A percentile compares a stretch with the other conserved stretches of the same genome.
Evolutionary conservation across 2,329 filamentous ascomycete genomes (phyloP).

Genomic region (Nannizziopsis barbatae): DNA sequence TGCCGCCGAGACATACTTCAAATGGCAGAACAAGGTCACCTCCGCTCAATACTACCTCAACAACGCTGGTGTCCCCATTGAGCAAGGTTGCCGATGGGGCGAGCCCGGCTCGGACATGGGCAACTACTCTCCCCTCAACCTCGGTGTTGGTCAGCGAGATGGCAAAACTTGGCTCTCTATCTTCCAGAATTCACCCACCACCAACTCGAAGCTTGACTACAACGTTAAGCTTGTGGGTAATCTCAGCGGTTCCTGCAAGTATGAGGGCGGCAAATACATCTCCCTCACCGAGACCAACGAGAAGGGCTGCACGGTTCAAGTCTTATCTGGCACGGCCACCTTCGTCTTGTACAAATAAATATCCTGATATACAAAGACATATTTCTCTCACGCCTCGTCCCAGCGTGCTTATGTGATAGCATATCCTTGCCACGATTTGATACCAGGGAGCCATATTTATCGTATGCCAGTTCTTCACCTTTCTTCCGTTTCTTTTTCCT

Average conservation of each 20-base stretch:
- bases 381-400: neutral
- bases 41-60: conserved; percentile 97
- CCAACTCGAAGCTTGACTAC: conserved; percentile 58
- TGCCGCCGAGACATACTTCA: conserved; percentile 59
- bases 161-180: conserved; percentile 69
- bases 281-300: conserved; percentile 38
- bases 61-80: conserved; percentile 55
- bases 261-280: conserved; percentile 53
- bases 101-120: conserved; percentile 49
- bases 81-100: conserved; percentile 68
- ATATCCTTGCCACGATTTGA: neutral
- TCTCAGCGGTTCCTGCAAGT: conserved; percentile 51
- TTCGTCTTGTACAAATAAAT: conserved; percentile 33
- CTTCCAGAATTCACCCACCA: conserved; percentile 73
- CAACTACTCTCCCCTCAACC: conserved; percentile 79
- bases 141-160: conserved; percentile 64
- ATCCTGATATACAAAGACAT: neutral
- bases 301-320: conserved; percentile 61
- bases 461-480: too few species aligned
- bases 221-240: conserved; percentile 62
- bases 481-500: too few species aligned
- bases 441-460: too few species aligned
- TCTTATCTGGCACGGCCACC: conserved; percentile 40
- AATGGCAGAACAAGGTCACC: conserved; percentile 61
- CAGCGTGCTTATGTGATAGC: neutral